Conservation (phyloP, 2,329 filamentous ascomycete species). For the Phialocephala subalpina region DNA sequence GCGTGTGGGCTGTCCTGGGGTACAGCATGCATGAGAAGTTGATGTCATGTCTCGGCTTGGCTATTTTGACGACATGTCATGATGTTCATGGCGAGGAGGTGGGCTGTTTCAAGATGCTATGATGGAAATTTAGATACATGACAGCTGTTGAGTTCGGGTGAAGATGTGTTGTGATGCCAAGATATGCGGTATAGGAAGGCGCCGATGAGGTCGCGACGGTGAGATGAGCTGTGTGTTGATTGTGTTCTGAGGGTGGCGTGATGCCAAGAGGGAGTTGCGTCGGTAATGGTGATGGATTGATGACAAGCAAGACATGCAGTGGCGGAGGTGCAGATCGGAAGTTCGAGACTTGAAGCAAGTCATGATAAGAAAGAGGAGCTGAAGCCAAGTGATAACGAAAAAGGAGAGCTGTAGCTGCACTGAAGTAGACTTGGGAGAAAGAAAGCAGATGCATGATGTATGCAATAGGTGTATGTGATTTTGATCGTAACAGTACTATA, state of each 20-base stretch:
- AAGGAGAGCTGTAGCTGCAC: neutral
- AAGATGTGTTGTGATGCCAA: too few relatives aligned
- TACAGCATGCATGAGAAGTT: neutral
- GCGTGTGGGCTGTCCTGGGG: neutral
- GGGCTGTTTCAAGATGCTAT: neutral
- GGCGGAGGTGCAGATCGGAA: neutral
- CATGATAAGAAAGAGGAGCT: neutral
- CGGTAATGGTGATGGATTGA: neutral
- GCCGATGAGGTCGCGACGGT: constrained; percentile 7
- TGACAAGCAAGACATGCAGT: neutral
- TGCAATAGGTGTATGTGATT: neutral
- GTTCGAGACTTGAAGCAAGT: neutral
- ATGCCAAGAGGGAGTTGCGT: neutral
- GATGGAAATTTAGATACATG: too few relatives aligned
- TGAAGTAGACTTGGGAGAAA: neutral
- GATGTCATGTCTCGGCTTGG: neutral
- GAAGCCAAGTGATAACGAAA: neutral
- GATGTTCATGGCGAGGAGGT: too few relatives aligned
- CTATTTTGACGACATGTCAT: constrained; percentile 10
- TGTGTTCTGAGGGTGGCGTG: neutral
- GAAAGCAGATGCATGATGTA: neutral
- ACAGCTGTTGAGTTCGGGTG: neutral
- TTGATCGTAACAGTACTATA: neutral
- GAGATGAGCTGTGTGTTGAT: neutral
- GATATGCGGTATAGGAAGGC: neutral